Evolutionary conservation across 169 alveolate genomes (phyloP).

Genomic region (Babesia sp.): DNA sequence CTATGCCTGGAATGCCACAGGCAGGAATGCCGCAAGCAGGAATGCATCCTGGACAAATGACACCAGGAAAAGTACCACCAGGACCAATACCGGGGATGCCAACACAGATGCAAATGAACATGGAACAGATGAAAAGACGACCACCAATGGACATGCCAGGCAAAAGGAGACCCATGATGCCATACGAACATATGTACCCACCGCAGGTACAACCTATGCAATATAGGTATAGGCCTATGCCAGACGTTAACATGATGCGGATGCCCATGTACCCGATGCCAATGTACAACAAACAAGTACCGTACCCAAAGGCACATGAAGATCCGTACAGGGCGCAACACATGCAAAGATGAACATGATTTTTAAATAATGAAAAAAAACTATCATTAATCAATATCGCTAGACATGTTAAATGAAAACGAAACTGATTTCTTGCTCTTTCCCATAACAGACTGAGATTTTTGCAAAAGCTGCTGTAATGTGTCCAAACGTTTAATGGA

Average conservation of each 20-base stretch:
- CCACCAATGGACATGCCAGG: conserved; percentile 22
- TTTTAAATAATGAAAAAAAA: not conserved
- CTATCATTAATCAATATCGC: not conserved
- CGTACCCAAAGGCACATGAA: conserved; percentile 35
- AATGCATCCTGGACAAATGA: conserved; percentile 6
- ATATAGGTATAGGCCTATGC: conserved; percentile 30
- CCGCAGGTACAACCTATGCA: conserved; percentile 8
- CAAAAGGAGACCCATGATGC: conserved; percentile 19
- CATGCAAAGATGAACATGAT: conserved; percentile 12
- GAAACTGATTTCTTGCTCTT: conserved; percentile 18
- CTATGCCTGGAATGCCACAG: conserved; percentile 9
- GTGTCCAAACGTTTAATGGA: not conserved
- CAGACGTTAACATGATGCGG: conserved; percentile 28
- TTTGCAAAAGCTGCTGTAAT: not conserved
- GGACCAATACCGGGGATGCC: conserved; percentile 29
- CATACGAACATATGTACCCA: conserved; percentile 38
- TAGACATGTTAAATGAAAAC: conserved; percentile 1
- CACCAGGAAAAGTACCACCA: conserved; percentile 7
- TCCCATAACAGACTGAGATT: not conserved
- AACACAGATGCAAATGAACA: conserved; percentile 12
- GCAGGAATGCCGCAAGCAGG: not conserved
- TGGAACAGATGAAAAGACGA: conserved; percentile 31
- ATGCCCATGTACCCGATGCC: conserved; percentile 37
- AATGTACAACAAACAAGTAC: conserved; percentile 32
- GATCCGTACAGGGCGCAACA: conserved; percentile 31